phyloP scores from a whole-genome alignment of 2,329 filamentous ascomycete genomes.

The Colletotrichum spinosum region DNA sequence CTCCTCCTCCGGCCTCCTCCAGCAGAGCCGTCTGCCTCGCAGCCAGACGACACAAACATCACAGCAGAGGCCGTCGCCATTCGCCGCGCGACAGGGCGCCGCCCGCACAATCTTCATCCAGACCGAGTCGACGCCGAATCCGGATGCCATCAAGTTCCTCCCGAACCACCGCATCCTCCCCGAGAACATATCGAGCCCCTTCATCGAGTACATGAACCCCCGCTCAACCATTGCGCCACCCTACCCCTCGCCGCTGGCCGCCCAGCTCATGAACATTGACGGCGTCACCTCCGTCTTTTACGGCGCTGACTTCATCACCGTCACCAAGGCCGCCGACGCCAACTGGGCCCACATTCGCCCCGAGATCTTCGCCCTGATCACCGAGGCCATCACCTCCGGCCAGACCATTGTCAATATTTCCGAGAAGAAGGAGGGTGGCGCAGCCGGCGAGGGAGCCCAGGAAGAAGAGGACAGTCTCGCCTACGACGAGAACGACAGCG shows the following conservation, averaged over 20 bases:
- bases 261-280: conserved; percentile 91
- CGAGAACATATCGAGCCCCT: conserved; percentile 76
- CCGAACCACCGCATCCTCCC: conserved; percentile 91
- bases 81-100: conserved; percentile 47
- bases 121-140: conserved; percentile 93
- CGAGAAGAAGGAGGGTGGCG: conserved; percentile 66
- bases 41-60: conserved; percentile 8
- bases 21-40: conserved; percentile 19
- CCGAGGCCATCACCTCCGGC: conserved; percentile 87
- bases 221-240: conserved; percentile 89
- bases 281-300: conserved; percentile 97
- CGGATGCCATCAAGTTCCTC: conserved; percentile 96
- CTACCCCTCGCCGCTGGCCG: conserved; percentile 90
- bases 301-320: conserved; percentile 94
- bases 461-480: conserved; percentile 77
- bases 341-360: conserved; percentile 97
- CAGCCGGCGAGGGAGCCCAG: conserved; percentile 52
- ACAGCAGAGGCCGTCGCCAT: conserved; percentile 31
- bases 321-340: conserved; percentile 88
- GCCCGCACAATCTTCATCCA: conserved; percentile 94
- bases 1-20: conserved; percentile 29
- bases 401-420: conserved; percentile 81
- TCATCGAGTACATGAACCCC: conserved; percentile 91
- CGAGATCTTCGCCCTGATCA: conserved; percentile 95
- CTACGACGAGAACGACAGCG: conserved; percentile 91